Evolutionary conservation across 192 early-diverging fungal genomes (phyloP), one percentile per base, ranked within the genome.

Genomic region (Gaertneriomyces sp.): DNA sequence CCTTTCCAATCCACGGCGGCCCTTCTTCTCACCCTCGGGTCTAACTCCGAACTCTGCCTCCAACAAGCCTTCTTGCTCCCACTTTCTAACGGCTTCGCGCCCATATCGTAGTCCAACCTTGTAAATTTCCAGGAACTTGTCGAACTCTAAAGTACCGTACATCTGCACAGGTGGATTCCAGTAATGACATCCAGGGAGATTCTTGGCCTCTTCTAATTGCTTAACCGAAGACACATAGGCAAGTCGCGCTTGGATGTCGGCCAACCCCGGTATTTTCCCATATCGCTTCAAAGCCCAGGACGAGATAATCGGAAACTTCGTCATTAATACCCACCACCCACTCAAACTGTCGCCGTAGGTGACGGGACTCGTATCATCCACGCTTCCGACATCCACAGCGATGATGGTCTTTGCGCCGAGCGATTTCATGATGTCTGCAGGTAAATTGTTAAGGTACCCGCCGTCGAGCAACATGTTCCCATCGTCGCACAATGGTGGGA

Each of bases 401-500:
- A 99, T 91, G 50, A 97, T 89, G 53, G 88, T 89, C 53, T 91
- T 77, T 1, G 95, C 95, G 0, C 94, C 94, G 50, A 92, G 74
- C 44, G 79, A 79, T 9, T 71, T 68, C 71, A 88, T 77, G 14
- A 93, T 79, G 60, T 87, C 87, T 4, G 95, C 97, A 0, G 97
- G 97, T 63, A 99, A 75, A 73, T 98, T 97, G 73, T 98, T 93
- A 77, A 98, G 84, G 73, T 99, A 99, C 5, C 97, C 97, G 58
- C 97, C 97, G 70, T 99, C 97, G 10, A 99, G 86, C n/a, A 99
- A 76, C 88, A 99, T 87, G 66, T 94, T 84, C 33, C 97, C 97
- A 63, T 96, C 89, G 73, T 98, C 93, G 69, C 92, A 97, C 42
- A 99, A 77, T 0, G 97, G 97, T 2, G 97, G 97, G 62, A 99